Base-by-base conservation (phyloP, 371 early-diverging fungal genomes). In the Mucor racemosus region DNA sequence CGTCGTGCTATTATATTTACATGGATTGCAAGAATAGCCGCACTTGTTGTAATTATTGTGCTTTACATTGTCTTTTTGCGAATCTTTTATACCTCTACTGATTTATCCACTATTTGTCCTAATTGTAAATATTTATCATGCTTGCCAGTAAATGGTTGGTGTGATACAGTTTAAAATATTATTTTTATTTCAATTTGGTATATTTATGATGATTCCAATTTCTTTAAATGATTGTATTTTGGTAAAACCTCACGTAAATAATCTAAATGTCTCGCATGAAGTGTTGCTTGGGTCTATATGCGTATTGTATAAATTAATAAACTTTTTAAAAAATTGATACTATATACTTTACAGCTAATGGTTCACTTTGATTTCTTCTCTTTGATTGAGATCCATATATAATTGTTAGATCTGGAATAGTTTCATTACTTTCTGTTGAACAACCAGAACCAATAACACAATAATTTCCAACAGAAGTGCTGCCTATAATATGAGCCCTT, bases 401-500 rank as follows among this genome's bases (percentile, higher is more conserved):
- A 4, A 92, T 88, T 0, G 92, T 91, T 64, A 86, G 73, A 71
- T 86, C 84, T 0, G 84, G 78, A 15, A 93, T 76, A 1, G 75
- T 73, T 60, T 93, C 92, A 65, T 90, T 86, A 5, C 68, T 72
- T 56, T 85, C 85, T 15, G 91, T 91, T 9, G 84, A 76, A 64
- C 92, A 92, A 8, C 79, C 88, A 19, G 90, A 82, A 7, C 94
- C 92, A 33, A 93, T 82, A 14, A 93, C 91, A 73, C 91, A 91
- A 60, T 91, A 82, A 56, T 91, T 84, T 4, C 90, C 92, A 5
- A 93, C 66, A 21, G 81, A 74, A 2, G 91, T 88, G 19, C 80
- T 90, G 11, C 81, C 73, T 19, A 85, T 67, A 40, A 93, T 81
- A 7, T 78, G 78, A 17, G 88, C 90, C 82, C 87, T 84, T 26